Evolutionary conservation across 768 basidiomycete genomes (phyloP), one percentile per base, ranked within the genome.

Genomic region (Dacryopinax primogenitus): DNA sequence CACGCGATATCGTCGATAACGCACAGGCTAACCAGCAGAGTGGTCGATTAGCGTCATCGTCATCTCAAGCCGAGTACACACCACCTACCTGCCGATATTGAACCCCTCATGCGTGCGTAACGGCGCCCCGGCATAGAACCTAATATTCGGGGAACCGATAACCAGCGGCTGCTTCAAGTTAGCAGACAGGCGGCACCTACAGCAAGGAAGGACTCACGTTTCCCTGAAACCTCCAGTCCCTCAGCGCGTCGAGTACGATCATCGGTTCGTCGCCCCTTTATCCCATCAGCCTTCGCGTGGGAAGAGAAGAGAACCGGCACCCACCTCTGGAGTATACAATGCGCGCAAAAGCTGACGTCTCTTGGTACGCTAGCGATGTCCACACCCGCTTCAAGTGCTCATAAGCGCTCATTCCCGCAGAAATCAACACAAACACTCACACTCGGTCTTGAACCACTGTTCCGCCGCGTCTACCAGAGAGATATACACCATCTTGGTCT

Each of bases 41-140:
- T 39, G n/a, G 37, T n/a, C 37, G 11, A 39, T 39, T 39, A 11
- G 12, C n/a, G 37, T n/a, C 37, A 39, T n/a, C n/a, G 41, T 44
- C 51, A 58, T 13, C 51, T 58, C 30, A 39, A n/a, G 12, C 37
- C 11, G 37, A n/a, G 45, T 9, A 26, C 12, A 23, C 45, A 12
- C 41, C 33, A 37, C 81, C 75, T 73, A 86, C 84, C 84, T 86
- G 74, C 90, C 93, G 65, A 96, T 85, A 70, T 95, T 96, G 74
- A 80, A 88, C 2, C 93, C 93, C 65, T 96, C 93, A 63, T 86
- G 82, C 1, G 94, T 96, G 51, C 91, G 81, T 45, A 97, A 72
- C 2, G 92, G 92, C 30, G 91, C 91, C 16, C 91, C 93, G 1
- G 93, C 94, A 72, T 93, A 95, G 74, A 97, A 97, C 21, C 91